Evolutionary conservation across 352 stramenopile genomes (phyloP).

Genomic region (Phytophthora hybrid): DNA sequence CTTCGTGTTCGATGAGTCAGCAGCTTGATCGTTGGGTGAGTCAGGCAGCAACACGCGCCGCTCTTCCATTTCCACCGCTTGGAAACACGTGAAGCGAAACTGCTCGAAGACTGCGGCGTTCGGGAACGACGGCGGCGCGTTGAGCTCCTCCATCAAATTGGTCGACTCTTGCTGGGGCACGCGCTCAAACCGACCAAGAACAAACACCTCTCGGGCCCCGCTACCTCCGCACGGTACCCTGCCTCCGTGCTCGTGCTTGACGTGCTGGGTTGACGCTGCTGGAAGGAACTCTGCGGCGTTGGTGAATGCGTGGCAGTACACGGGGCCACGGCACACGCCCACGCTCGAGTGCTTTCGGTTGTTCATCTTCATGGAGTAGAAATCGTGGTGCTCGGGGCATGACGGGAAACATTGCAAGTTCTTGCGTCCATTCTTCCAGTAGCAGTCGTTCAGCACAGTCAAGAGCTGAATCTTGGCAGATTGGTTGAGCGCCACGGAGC

Average conservation of each 20-base stretch:
- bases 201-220: conserved; percentile 66
- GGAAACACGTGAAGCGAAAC: conserved; percentile 85
- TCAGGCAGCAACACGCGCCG: conserved; percentile 48
- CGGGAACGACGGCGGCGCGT: conserved; percentile 53
- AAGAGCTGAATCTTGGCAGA: conserved; percentile 54
- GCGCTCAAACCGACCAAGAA: conserved; percentile 83
- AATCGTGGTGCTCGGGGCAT: conserved; percentile 89
- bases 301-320: conserved; percentile 81
- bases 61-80: conserved; percentile 86
- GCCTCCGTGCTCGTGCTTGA: conserved; percentile 63
- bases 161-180: conserved; percentile 71
- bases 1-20: conserved; percentile 7
- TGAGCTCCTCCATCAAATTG: conserved; percentile 55
- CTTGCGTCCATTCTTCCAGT: conserved; percentile 93
- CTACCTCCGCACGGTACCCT: conserved; percentile 50
- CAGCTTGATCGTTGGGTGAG: conserved; percentile 10
- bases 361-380: conserved; percentile 93
- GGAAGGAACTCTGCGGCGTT: conserved; percentile 35
- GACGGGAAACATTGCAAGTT: conserved; percentile 91
- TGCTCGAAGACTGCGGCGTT: conserved; percentile 64
- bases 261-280: conserved; percentile 51
- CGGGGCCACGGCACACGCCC: conserved; percentile 79
- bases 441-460: conserved; percentile 74
- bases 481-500: conserved; percentile 12
- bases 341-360: conserved; percentile 89